These are phyloP conservation scores for Candida verbasci DNA, from an alignment of 805 yeast genomes.

Conservation along the genomic window DNA sequence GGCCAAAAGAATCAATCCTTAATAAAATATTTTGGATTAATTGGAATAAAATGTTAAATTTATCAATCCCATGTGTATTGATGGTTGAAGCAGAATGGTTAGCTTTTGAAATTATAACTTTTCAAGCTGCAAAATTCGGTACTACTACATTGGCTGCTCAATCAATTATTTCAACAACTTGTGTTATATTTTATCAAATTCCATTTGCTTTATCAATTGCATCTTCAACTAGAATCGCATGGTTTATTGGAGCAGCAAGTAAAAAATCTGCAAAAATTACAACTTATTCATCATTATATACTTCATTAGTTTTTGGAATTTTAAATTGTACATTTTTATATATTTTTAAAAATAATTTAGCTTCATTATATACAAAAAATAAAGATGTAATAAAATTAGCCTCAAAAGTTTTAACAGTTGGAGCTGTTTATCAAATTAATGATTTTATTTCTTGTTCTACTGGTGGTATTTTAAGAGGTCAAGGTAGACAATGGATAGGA, in stretches of 20 bases:
- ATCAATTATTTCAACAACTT: conserved; percentile 64
- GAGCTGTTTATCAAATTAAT: conserved; percentile 48
- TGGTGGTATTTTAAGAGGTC: conserved; percentile 56
- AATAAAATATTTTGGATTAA: conserved; percentile 34
- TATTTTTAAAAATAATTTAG: conserved; percentile 31
- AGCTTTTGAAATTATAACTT: conserved; percentile 71
- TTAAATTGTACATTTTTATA: conserved; percentile 36
- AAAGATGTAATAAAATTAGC: conserved; percentile 32
- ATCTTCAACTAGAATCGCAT: conserved; percentile 72
- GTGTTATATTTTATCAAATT: conserved; percentile 64
- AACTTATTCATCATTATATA: conserved; percentile 29
- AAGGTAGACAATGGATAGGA: conserved; percentile 55
- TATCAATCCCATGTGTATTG: conserved; percentile 69
- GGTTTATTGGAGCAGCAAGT: conserved; percentile 65
- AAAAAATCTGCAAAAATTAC: conserved; percentile 35
- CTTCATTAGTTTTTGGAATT: conserved; percentile 30
- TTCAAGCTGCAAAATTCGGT: conserved; percentile 66
- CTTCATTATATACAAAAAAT: conserved; percentile 41
- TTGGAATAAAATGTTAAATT: conserved; percentile 60
- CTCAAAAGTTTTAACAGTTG: conserved; percentile 39
- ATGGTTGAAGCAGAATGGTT: conserved; percentile 79
- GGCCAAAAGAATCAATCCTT: conserved; percentile 29
- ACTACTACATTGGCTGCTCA: conserved; percentile 67
- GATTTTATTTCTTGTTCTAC: conserved; percentile 47
- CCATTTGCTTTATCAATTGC: conserved; percentile 77